Conservation (phyloP, 176 grass and related monocot genomes). For the Saccharum officinarum region DNA sequence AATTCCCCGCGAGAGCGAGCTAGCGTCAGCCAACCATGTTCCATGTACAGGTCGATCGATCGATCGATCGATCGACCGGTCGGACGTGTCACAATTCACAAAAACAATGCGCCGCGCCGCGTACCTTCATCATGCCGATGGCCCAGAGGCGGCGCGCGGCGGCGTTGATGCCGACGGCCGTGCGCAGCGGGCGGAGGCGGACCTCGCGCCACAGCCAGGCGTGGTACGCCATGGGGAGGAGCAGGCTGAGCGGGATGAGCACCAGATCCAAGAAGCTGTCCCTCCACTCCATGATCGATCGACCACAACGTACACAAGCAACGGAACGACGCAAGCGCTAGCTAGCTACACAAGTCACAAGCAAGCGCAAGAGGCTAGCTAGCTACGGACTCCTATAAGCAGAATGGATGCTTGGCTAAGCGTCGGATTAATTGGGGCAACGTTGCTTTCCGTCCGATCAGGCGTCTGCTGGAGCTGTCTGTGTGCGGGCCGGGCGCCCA, state of each 20-base stretch:
- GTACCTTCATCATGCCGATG: constrained; percentile 69
- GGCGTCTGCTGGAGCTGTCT: constrained; percentile 20
- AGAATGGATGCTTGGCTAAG: too few species aligned
- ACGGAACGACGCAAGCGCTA: too few species aligned
- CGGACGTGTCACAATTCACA: too few species aligned
- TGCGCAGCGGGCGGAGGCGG: constrained; percentile 52
- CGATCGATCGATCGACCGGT: too few species aligned
- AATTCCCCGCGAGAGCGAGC: too few species aligned
- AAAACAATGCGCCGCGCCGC: background rate
- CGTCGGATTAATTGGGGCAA: background rate
- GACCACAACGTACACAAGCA: too few species aligned
- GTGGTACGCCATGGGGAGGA: constrained; percentile 78
- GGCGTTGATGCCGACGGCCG: constrained; percentile 71
- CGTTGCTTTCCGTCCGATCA: background rate
- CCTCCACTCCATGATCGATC: constrained; percentile 66
- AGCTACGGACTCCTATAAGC: too few species aligned
- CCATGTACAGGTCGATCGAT: too few species aligned
- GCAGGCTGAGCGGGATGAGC: constrained; percentile 63
- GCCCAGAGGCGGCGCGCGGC: constrained; percentile 68
- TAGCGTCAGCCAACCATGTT: background rate
- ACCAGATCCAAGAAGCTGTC: constrained; percentile 69
- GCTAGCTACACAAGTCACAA: too few species aligned
- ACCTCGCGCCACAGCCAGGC: constrained; percentile 72
- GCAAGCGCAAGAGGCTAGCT: too few species aligned
- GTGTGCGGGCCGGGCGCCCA: background rate